Conservation (phyloP, 352 stramenopile species). For the Lagenidium giganteum region DNA sequence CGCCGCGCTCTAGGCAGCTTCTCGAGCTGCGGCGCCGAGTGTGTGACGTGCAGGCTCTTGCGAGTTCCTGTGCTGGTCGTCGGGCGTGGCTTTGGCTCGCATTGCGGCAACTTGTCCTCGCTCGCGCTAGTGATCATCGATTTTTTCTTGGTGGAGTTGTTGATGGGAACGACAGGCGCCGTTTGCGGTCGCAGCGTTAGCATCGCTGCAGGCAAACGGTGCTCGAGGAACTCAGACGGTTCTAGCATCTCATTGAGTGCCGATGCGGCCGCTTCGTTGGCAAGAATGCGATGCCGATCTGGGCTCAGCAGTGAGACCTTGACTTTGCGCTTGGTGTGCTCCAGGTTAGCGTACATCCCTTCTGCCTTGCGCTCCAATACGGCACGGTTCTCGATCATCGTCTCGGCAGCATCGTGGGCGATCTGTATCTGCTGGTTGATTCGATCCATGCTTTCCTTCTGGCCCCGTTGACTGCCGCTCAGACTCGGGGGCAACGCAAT, state of each 20-base stretch:
- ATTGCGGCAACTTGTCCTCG: constrained; percentile 6
- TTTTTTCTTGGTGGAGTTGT: constrained; percentile 2
- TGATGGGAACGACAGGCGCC: too few relatives aligned
- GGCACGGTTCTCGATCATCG: constrained; percentile 27
- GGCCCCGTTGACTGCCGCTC: background rate
- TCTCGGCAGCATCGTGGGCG: constrained; percentile 32
- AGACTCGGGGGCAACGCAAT: constrained; percentile 28
- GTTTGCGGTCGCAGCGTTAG: constrained; percentile 41
- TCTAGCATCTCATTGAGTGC: constrained; percentile 19
- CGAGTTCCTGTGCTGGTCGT: background rate
- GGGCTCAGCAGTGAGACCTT: background rate
- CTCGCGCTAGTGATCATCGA: constrained; percentile 2
- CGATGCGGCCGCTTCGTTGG: background rate
- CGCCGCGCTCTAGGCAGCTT: too few relatives aligned
- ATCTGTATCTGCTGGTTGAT: constrained; percentile 36
- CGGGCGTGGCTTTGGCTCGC: constrained; percentile 10
- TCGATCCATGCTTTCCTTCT: constrained; percentile 11
- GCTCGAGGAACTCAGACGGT: constrained; percentile 48
- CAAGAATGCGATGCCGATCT: background rate
- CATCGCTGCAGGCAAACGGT: constrained; percentile 26
- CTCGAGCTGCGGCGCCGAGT: too few relatives aligned
- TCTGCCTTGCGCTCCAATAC: constrained; percentile 38
- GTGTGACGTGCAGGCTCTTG: too few relatives aligned
- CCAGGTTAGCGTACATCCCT: constrained; percentile 56
- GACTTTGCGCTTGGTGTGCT: constrained; percentile 12